Base-by-base conservation (phyloP, 1,284 basidiomycete species). In the Kwoniella shivajii region DNA sequence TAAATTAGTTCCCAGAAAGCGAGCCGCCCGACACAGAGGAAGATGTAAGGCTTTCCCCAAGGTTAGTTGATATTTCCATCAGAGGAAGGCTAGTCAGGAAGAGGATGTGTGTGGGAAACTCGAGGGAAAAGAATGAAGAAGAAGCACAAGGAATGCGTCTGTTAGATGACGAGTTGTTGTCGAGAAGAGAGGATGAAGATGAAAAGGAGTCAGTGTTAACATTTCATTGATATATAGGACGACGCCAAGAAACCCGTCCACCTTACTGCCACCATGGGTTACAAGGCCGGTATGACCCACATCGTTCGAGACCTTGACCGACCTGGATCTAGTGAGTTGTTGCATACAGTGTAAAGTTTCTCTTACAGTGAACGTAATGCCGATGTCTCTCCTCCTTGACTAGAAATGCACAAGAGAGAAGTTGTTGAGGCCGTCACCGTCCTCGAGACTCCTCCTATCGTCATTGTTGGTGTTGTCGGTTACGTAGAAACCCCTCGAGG, bases 241-340 rank as follows among this genome's bases (percentile, higher is more conserved):
- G 95, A 99, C 85, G 86, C 92, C 80, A 98, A 94, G 86, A 98
- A 98, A 83, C 93, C 92, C 57, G 92, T 97, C 64, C 96, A 99
- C 83, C 86, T 99, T 80, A 99, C 96, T 73, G 96, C 96, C 70
- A 84, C 90, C 79, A 87, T 99, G 87, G 96, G 95, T 72, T 99
- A 97, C 90, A 99, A 99, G 87, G 96, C 95, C 69, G 96, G 96
- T 77, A 99, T 99, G 96, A 97, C 93, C 82, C 96, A 99, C 80
- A 85, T 99, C 74, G 95, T 99, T 65, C 92, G 96, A 79, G 96
- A 99, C 79, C 90, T 99, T 73, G 96, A 99, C 83, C 91, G 95
- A 80, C 94, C 95, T 57, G 96, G 95, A 69, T 97, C 93, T 76
- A 95, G 91, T 93, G 74, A 74, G 90, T 74, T 33, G 20, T 4